Conservation (phyloP, 78 protist species). For the Isochrysis galbana region DNA sequence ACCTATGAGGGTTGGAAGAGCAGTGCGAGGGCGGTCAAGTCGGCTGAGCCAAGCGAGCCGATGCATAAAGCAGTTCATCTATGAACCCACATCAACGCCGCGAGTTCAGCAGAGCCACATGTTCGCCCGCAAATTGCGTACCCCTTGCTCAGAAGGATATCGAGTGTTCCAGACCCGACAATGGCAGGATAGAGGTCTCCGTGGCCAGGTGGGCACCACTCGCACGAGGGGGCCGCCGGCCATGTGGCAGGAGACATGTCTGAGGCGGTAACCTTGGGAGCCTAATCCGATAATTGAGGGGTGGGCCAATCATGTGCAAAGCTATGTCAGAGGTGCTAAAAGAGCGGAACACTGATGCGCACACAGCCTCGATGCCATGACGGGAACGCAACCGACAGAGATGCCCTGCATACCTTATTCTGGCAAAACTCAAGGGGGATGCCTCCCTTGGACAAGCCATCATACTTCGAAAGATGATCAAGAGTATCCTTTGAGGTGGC, state of each 20-base stretch:
- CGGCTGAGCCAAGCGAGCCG: too few species aligned
- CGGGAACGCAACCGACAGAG: not conserved
- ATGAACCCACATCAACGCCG: too few species aligned
- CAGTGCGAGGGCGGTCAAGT: too few species aligned
- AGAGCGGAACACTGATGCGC: too few species aligned
- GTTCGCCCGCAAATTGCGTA: too few species aligned
- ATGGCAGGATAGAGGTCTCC: conserved; percentile 60
- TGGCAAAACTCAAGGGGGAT: conserved; percentile 5
- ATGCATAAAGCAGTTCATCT: too few species aligned
- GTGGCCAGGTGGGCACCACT: conserved; percentile 98
- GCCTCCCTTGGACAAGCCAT: not conserved
- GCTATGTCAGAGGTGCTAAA: too few species aligned
- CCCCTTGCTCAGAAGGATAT: conserved; percentile 57
- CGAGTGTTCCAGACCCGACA: not conserved
- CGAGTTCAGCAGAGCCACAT: too few species aligned
- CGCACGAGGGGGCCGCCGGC: not conserved
- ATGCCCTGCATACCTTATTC: conserved; percentile 21
- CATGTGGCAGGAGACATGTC: not conserved
- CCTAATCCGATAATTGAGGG: not conserved
- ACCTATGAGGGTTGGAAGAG: too few species aligned
- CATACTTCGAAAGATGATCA: not conserved
- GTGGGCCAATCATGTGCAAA: too few species aligned
- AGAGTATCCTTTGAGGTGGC: conserved; percentile 71
- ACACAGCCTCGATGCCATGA: not conserved
- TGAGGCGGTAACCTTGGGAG: not conserved